Evolutionary conservation across 257 asterid species (phyloP), one percentile per base, ranked within the genome.

Genomic region (Ilex aquifolium): DNA sequence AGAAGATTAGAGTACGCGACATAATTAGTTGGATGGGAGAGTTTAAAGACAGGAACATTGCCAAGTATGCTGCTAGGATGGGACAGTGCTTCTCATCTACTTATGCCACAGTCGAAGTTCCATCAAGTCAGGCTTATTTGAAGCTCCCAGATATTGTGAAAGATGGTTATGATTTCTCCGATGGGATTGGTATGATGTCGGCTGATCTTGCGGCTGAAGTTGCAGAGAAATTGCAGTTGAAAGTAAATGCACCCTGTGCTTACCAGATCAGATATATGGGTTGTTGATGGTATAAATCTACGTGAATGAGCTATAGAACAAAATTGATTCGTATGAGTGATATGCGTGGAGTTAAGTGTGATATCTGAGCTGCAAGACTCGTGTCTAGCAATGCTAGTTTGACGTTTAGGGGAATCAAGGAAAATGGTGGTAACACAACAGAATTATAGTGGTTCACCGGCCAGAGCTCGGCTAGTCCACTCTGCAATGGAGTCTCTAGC

Each of bases 51-150:
- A 67, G 77, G 39, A 89, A 85, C 57, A 68, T 89, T 30, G 96
- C 99, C 13, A 92, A 87, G 70, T 92, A 84, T 77, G 94, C 95
- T 56, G 99, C 97, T 31, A 80, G 99, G 72, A 82, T 92, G 91
- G 97, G 99, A 5, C 95, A 82, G 58, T 92, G 96, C 80, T 89
- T 89, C 82, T 89, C 96, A 27, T 92, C 96, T 13, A 89, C 99
- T 48, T 87, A 85, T 69, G 96, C 95, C 27, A 89, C 99, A 13
- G 78, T 89, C 29, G 76, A 80, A 62, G 95, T 89, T 65, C 88
- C 87, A 11, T 11, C 50, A 29, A 21, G 31, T 7, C 56, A 80
- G 64, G 83, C 80, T 54, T 69, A 82, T 55, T 44, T 67, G 0
- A 29, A 77, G 55, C 57, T 83, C 60, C 67, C 73, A 0, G 97